These are phyloP conservation scores for Lecanosticta acicola DNA, from an alignment of 2,329 filamentous ascomycete species.

Conservation along the genomic window DNA sequence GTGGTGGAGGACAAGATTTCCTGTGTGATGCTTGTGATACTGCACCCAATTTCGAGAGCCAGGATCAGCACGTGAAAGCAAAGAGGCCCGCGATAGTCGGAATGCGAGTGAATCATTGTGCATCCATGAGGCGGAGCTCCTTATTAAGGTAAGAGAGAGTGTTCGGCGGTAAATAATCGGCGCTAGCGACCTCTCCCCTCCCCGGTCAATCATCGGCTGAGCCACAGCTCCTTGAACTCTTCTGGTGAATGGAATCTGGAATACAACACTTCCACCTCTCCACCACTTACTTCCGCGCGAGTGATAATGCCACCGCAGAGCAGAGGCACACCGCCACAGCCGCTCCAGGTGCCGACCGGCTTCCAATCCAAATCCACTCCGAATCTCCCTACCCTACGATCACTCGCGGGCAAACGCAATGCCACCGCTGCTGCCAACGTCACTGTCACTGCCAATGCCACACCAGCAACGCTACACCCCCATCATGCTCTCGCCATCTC, in stretches of 20 bases:
- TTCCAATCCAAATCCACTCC: conserved; percentile 45
- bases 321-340: conserved; percentile 33
- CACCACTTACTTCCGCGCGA: too few species aligned
- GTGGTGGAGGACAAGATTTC: not conserved
- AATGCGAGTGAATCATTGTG: not conserved
- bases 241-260: too few species aligned
- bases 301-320: conserved; percentile 42
- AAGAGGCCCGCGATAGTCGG: not conserved
- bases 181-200: conserved; percentile 1
- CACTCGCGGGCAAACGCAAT: conserved; percentile 22
- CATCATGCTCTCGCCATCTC: conserved; percentile 11
- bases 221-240: too few species aligned
- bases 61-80: not conserved
- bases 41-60: not conserved
- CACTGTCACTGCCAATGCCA: too few species aligned
- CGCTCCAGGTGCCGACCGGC: conserved; percentile 31
- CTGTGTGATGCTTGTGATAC: not conserved
- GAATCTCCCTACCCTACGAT: conserved; percentile 40
- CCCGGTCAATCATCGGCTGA: too few species aligned
- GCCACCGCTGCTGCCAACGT: too few species aligned
- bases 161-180: too few species aligned
- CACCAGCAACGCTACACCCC: conserved; percentile 10
- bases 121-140: not conserved
- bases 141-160: too few species aligned
- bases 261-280: not conserved